Base-by-base conservation (phyloP, 257 asterid genomes). In the Avicennia marina region DNA sequence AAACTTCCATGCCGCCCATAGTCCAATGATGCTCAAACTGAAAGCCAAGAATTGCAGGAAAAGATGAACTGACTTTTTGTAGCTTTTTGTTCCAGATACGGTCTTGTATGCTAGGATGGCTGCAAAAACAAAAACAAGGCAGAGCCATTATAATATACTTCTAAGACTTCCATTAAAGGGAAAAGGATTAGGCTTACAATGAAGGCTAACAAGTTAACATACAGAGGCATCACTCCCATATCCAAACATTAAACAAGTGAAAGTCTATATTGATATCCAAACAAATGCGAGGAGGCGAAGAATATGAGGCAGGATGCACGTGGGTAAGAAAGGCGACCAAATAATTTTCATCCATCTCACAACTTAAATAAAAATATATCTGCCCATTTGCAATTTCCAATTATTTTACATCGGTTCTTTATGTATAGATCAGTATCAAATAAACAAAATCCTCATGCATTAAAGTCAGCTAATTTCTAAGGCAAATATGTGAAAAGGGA, bases 61-160 rank as follows among this genome's bases (percentile, higher is more conserved):
- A 61, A 87, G 86, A 74, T 87, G 98, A 65, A 90, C 85, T 45
- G 66, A 53, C 64, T 90, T 87, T 61, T 71, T 79, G 69, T 68
- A 72, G 56, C 17, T 57, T 51, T 87, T 87, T 13, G 95, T 87
- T 65, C 98, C 95, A 1, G 98, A 54, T 11, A 84, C 66, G 6
- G 89, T 85, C 78, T 87, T 90, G 84, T 90, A 90, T 2, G 82
- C 95, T 65, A 90, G 78, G 81, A 87, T 75, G 42, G 94, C 96
- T 90, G 84, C 78, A 80, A 50, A 63, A 60, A 24, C 41, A 49
- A 39, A 62, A 49, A 29, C 4, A 2, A 8, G 34, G 25, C 46
- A 39, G n/a, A n/a, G n/a, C n/a, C n/a, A n/a, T n/a, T n/a, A n/a
- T n/a, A n/a, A n/a, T n/a, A n/a, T n/a, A n/a, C n/a, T n/a, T n/a